Conservation (phyloP, 768 basidiomycete species). For the Lactarius evosmus region DNA sequence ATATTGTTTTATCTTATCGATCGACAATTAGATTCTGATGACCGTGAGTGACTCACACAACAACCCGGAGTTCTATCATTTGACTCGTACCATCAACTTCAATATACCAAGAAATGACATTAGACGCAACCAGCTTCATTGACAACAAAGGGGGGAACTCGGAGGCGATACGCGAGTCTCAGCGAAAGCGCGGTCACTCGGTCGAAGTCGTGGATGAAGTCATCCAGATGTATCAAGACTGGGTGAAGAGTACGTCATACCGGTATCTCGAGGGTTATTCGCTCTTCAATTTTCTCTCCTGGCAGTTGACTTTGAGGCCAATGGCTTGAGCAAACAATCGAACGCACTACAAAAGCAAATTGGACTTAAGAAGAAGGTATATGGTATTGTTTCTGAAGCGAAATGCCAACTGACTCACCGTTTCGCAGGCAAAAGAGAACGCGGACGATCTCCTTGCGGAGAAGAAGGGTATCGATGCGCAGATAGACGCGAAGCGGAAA, state of each 20-base stretch:
- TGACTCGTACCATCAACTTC: not conserved
- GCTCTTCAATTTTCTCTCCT: not conserved
- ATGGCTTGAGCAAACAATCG: conserved; percentile 71
- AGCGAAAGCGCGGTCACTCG: conserved; percentile 83
- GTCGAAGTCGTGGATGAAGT: conserved; percentile 94
- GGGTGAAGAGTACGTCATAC: conserved; percentile 81
- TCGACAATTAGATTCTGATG: not conserved
- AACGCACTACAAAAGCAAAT: conserved; percentile 96
- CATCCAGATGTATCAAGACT: conserved; percentile 85
- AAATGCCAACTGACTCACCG: conserved; percentile 6
- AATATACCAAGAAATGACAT: conserved; percentile 53
- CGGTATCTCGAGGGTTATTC: not conserved
- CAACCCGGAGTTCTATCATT: not conserved
- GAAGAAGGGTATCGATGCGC: conserved; percentile 82
- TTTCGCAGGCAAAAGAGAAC: conserved; percentile 76
- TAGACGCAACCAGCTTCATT: conserved; percentile 78
- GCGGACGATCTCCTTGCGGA: conserved; percentile 82
- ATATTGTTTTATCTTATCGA: conserved; percentile 17
- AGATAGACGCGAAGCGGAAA: conserved; percentile 72
- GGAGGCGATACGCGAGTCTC: conserved; percentile 85
- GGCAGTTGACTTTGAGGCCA: conserved; percentile 87
- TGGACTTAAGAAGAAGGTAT: conserved; percentile 86
- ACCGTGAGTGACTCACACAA: conserved; percentile 11
- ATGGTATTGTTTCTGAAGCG: conserved; percentile 4
- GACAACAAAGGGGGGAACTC: conserved; percentile 91